Evolutionary conservation across 208 protist species (phyloP).

Genomic region (Trypanosomatidae sp.): DNA sequence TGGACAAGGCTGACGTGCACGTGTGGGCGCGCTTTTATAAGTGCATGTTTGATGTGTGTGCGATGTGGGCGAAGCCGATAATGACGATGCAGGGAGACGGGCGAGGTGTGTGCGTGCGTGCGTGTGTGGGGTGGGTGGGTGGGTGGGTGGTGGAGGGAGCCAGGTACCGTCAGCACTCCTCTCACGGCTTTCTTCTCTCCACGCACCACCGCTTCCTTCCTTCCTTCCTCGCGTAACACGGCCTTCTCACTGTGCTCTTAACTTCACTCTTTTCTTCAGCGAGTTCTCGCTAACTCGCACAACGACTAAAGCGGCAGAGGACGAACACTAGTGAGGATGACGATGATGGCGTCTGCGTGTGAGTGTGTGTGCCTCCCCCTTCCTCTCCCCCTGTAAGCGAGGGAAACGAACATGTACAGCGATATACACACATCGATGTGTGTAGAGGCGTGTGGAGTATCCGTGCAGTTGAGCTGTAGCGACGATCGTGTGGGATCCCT

Average conservation of each 20-base stretch:
- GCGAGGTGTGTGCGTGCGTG: constrained; percentile 9
- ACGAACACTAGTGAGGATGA: not conserved
- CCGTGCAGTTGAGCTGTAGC: not conserved
- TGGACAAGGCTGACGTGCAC: not conserved
- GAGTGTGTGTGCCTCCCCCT: not conserved
- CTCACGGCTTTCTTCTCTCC: constrained; percentile 7
- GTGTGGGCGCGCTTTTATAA: not conserved
- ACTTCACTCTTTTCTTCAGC: too few species aligned
- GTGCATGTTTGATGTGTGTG: not conserved
- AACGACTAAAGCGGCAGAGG: not conserved
- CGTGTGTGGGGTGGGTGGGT: not conserved
- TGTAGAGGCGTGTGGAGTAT: not conserved
- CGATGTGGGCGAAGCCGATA: not conserved
- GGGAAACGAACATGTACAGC: not conserved
- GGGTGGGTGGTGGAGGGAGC: not conserved
- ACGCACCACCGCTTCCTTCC: constrained; percentile 6
- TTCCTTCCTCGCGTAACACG: not conserved
- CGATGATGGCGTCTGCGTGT: constrained; percentile 3
- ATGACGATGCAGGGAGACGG: not conserved
- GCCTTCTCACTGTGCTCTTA: too few species aligned
- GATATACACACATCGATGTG: not conserved
- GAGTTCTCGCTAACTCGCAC: not conserved
- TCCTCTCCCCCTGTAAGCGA: not conserved
- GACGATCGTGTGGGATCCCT: not conserved
- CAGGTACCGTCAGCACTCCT: not conserved